phyloP scores from a whole-genome alignment of 2,329 filamentous ascomycete species.

The Fusarium penzigii region DNA sequence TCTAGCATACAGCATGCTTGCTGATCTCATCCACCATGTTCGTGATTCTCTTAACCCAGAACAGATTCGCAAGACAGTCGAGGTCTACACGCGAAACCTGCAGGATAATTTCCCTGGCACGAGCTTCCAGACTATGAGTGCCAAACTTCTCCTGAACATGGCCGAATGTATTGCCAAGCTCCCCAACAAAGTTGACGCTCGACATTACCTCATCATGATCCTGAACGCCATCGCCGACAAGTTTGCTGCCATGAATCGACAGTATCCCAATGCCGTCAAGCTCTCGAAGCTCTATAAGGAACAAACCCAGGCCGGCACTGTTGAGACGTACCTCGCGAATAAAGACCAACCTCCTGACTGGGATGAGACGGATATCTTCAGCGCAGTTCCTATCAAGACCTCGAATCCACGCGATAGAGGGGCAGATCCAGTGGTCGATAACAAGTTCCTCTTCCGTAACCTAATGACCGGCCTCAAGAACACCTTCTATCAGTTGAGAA shows the following conservation, averaged over 20 bases:
- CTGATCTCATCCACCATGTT: conserved; percentile 96
- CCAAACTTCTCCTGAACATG: conserved; percentile 95
- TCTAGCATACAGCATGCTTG: conserved; percentile 96
- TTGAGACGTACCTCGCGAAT: conserved; percentile 83
- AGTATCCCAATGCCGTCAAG: conserved; percentile 94
- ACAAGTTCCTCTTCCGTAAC: conserved; percentile 97
- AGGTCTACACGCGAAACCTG: conserved; percentile 95
- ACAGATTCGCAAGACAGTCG: conserved; percentile 92
- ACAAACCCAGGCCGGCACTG: conserved; percentile 60
- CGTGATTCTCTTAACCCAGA: conserved; percentile 83
- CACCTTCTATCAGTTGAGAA: conserved; percentile 91
- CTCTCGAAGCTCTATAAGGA: conserved; percentile 76
- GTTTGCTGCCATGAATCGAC: conserved; percentile 95
- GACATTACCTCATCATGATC: conserved; percentile 96
- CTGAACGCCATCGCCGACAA: conserved; percentile 98
- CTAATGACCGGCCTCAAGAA: conserved; percentile 94
- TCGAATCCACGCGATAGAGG: conserved; percentile 87
- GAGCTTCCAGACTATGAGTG: conserved; percentile 99
- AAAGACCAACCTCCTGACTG: conserved; percentile 82
- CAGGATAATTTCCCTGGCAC: conserved; percentile 96
- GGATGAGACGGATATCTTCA: conserved; percentile 98
- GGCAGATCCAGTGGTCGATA: conserved; percentile 89
- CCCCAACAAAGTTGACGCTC: conserved; percentile 88
- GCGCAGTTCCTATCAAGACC: conserved; percentile 92
- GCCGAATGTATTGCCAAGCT: conserved; percentile 96